Evolutionary conservation across 345 rosid genomes (phyloP), one percentile per base, ranked within the genome.

Genomic region (Mangifera indica): DNA sequence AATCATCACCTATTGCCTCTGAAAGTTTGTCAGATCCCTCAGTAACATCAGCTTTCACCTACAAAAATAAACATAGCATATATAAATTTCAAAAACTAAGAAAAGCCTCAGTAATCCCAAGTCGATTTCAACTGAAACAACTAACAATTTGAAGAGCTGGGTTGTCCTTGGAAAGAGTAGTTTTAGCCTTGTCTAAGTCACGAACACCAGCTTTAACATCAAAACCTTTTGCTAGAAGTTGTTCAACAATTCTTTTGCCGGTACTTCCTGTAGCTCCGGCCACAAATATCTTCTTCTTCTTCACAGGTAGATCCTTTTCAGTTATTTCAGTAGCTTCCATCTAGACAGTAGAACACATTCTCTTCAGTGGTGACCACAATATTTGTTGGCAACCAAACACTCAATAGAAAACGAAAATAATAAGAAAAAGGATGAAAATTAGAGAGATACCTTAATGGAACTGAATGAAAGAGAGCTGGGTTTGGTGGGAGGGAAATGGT

Each of bases 1-100:
- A 87, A 79, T 90, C 98, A 60, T 82, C 86, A 6, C 97, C 96
- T 51, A 90, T 89, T 63, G 82, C 97, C 73, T 91, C 89, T 14
- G 91, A 91, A 74, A 91, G 74, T 87, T 89, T 93, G 51, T 72
- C 88, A 32, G 91, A 72, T n/a, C 98, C 91, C 76, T 85, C 91
- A 0, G 97, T 90, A 21, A 93, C 96, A 74, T 93, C 97, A 46
- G 96, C 91, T 86, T 81, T 88, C 75, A 93, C 97, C 98, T 93
- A 69, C 62, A 63, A 77, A 72, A 72, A 10, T 7, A 72, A 52
- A 32, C 14, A 10, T 21, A 32, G 20, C 2, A n/a, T 29, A 34
- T 1, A 66, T 54, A 11, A 18, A 57, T 8, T 57, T 49, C 40
- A 7, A 3, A 45, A 11, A 52, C 51, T 25, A 63, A 44, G 3